Conservation (phyloP, 495 filamentous ascomycete species). For the Aspergillus affinis region DNA sequence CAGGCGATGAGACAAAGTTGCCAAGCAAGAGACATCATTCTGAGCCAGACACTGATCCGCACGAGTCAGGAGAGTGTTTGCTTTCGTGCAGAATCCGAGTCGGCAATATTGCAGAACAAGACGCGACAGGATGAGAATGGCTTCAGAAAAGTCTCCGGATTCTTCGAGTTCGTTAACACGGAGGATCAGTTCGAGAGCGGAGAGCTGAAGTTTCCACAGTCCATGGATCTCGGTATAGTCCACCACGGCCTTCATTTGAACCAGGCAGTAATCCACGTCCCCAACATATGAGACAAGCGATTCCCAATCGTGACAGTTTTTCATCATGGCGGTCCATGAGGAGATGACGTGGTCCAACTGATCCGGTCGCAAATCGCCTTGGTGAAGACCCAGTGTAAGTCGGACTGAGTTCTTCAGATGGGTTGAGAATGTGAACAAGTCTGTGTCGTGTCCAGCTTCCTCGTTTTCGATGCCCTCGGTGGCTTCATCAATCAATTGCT, state of each 20-base stretch:
- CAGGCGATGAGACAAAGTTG: conserved; percentile 61
- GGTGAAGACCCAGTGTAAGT: conserved; percentile 54
- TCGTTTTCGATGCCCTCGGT: conserved; percentile 28
- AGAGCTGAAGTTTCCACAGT: conserved; percentile 51
- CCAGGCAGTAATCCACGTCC: conserved; percentile 56
- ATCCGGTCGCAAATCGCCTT: conserved; percentile 45
- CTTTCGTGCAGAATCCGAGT: conserved; percentile 75
- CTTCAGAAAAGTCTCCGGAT: conserved; percentile 50
- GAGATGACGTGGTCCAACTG: conserved; percentile 45
- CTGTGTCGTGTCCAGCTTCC: conserved; percentile 52
- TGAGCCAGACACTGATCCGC: conserved; percentile 50
- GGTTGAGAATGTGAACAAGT: conserved; percentile 49
- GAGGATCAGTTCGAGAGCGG: conserved; percentile 46
- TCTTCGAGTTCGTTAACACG: conserved; percentile 54
- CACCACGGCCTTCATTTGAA: conserved; percentile 65
- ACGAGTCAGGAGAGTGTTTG: conserved; percentile 60
- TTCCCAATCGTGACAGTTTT: conserved; percentile 43
- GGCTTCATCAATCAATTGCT: conserved; percentile 38
- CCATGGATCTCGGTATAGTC: conserved; percentile 81
- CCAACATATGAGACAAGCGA: conserved; percentile 59
- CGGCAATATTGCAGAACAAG: conserved; percentile 72
- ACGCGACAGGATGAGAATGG: conserved; percentile 56
- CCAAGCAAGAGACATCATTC: conserved; percentile 37
- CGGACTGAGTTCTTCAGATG: conserved; percentile 59
- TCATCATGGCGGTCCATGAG: conserved; percentile 39